These are phyloP conservation scores for Neoboletus subvelutipes DNA, from an alignment of 768 basidiomycete species.

Conservation along the genomic window DNA sequence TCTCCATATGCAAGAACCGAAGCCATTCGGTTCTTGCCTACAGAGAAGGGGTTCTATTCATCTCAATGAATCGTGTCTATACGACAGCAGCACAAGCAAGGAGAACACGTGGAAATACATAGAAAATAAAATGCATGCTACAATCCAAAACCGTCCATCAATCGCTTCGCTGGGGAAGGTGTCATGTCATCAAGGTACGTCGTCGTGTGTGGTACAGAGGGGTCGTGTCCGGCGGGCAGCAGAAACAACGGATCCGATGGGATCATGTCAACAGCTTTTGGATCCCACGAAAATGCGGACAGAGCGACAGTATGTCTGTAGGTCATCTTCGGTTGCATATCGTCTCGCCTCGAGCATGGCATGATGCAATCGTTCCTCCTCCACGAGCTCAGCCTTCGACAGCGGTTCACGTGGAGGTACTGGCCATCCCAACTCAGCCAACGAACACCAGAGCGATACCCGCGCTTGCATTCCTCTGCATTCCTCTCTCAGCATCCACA, in stretches of 20 bases:
- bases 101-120: conserved; percentile 21
- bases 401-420: conserved; percentile 61
- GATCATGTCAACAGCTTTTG: conserved; percentile 37
- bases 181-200: conserved; percentile 28
- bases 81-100: conserved; percentile 3
- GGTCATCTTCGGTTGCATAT: conserved; percentile 51
- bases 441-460: conserved; percentile 62
- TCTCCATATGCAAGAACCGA: conserved; percentile 34
- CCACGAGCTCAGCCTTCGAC: conserved; percentile 66
- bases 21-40: conserved; percentile 24
- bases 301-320: conserved; percentile 55
- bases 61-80: background rate
- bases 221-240: background rate
- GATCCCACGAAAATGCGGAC: conserved; percentile 60
- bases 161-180: conserved; percentile 10
- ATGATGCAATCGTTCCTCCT: conserved; percentile 61
- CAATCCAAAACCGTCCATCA: conserved; percentile 16
- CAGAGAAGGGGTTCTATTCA: conserved; percentile 19
- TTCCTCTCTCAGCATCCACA: conserved; percentile 1
- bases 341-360: conserved; percentile 60
- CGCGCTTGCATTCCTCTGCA: conserved; percentile 65
- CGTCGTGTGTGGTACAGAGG: conserved; percentile 7
- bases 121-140: conserved; percentile 23
- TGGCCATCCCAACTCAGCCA: conserved; percentile 56
- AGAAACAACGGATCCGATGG: background rate